A percentile compares a stretch with the other conserved stretches of the same genome.
Evolutionary conservation across 2,329 filamentous ascomycete genomes (phyloP).

Genomic region (Diaporthe citriasiana): DNA sequence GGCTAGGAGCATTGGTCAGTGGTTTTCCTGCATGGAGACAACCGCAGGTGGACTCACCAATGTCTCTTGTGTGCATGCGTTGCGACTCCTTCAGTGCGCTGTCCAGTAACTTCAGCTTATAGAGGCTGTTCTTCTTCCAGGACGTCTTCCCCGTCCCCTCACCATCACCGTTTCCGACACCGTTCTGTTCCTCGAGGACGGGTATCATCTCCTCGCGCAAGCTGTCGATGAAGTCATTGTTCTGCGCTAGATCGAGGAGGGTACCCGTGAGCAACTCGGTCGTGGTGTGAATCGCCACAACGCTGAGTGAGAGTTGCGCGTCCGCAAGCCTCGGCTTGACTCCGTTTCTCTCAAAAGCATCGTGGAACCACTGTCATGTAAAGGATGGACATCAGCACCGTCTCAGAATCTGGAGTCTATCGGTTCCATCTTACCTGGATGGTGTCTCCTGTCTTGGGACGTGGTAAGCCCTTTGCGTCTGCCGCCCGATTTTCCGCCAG

Average conservation of each 20-base stretch:
- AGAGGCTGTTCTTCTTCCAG: constrained; percentile 54
- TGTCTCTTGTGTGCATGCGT: constrained; percentile 45
- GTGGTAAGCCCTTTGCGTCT: constrained; percentile 39
- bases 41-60: not conserved
- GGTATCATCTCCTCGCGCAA: constrained; percentile 58
- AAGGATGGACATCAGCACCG: not conserved
- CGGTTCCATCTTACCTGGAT: constrained; percentile 14
- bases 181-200: constrained; percentile 47
- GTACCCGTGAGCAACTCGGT: constrained; percentile 53
- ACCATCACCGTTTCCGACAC: not conserved
- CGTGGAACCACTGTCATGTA: constrained; percentile 57
- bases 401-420: not conserved
- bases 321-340: constrained; percentile 50
- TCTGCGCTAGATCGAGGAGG: constrained; percentile 55
- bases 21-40: not conserved
- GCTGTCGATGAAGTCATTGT: constrained; percentile 56
- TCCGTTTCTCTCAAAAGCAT: constrained; percentile 50
- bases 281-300: constrained; percentile 60
- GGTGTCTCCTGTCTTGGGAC: constrained; percentile 30
- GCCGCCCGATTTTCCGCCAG: constrained; percentile 45
- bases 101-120: constrained; percentile 57
- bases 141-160: constrained; percentile 39
- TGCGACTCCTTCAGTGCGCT: constrained; percentile 58
- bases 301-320: constrained; percentile 54
- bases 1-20: constrained; percentile 30